phyloP scores from a whole-genome alignment of 2,329 filamentous ascomycete species.

The Rasamsonia emersonii region DNA sequence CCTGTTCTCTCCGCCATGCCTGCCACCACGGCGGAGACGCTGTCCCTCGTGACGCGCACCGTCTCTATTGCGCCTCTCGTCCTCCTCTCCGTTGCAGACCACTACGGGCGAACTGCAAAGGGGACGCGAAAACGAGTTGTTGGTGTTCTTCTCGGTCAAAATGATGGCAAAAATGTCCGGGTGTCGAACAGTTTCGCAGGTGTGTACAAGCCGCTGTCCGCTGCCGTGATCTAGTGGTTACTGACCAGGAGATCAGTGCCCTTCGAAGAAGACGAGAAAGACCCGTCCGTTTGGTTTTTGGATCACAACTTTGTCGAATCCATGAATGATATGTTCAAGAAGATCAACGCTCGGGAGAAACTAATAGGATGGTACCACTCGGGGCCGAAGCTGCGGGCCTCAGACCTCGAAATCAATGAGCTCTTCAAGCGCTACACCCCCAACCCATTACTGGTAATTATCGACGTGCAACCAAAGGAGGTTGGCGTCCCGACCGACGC shows the following conservation, averaged over 20 bases:
- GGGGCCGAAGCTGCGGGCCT: constrained; percentile 89
- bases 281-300: constrained; percentile 97
- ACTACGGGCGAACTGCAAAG: constrained; percentile 91
- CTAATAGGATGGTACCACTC: constrained; percentile 99
- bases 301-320: constrained; percentile 99
- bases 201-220: constrained; percentile 38
- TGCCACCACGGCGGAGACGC: constrained; percentile 90
- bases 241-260: constrained; percentile 55
- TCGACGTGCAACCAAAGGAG: constrained; percentile 97
- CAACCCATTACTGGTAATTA: constrained; percentile 91
- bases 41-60: constrained; percentile 86
- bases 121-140: constrained; percentile 84
- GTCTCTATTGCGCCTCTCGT: constrained; percentile 97
- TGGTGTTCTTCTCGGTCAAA: constrained; percentile 88
- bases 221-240: constrained; percentile 4
- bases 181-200: constrained; percentile 99
- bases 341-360: constrained; percentile 98
- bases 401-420: constrained; percentile 98
- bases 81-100: constrained; percentile 94
- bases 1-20: constrained; percentile 59
- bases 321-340: constrained; percentile 99
- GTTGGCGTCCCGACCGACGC: constrained; percentile 96
- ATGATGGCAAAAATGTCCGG: constrained; percentile 89
- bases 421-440: constrained; percentile 98
- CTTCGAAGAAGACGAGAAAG: constrained; percentile 98